These are phyloP conservation scores for Collybia mongolica DNA, from an alignment of 768 basidiomycete genomes.

Conservation along the genomic window DNA sequence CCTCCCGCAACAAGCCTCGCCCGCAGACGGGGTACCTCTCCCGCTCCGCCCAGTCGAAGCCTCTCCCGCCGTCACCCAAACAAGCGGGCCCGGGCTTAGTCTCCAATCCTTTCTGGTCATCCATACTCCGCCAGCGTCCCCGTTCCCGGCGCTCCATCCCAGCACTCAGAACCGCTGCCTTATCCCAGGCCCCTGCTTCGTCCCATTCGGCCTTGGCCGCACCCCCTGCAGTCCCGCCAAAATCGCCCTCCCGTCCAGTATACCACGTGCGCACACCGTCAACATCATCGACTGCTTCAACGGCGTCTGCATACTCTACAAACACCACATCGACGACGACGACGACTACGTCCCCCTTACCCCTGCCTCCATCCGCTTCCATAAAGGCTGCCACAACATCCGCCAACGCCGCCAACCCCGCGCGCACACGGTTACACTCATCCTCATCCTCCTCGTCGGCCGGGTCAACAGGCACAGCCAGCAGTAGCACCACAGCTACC, in stretches of 20 bases:
- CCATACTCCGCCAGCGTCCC: slow-evolving; percentile 32
- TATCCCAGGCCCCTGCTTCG: slow-evolving; percentile 7
- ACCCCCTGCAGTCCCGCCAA: background rate
- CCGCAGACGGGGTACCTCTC: slow-evolving; percentile 28
- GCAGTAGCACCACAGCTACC: slow-evolving; percentile 10
- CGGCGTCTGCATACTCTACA: background rate
- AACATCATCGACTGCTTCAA: slow-evolving; percentile 26
- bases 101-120: slow-evolving; percentile 34
- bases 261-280: slow-evolving; percentile 20
- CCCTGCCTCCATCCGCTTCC: slow-evolving; percentile 10
- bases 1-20: slow-evolving; percentile 20
- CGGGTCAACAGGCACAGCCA: slow-evolving; percentile 8
- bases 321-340: slow-evolving; percentile 16
- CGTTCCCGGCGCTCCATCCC: slow-evolving; percentile 28
- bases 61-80: slow-evolving; percentile 19
- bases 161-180: background rate
- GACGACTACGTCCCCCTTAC: slow-evolving; percentile 17
- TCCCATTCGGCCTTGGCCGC: slow-evolving; percentile 25
- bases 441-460: slow-evolving; percentile 14
- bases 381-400: slow-evolving; percentile 9
- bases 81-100: background rate
- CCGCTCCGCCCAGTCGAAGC: slow-evolving; percentile 23
- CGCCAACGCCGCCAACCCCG: background rate
- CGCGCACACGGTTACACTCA: slow-evolving; percentile 9
- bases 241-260: background rate